phyloP scores from a whole-genome alignment of 257 asterid species.

The Primulina eburnea region DNA sequence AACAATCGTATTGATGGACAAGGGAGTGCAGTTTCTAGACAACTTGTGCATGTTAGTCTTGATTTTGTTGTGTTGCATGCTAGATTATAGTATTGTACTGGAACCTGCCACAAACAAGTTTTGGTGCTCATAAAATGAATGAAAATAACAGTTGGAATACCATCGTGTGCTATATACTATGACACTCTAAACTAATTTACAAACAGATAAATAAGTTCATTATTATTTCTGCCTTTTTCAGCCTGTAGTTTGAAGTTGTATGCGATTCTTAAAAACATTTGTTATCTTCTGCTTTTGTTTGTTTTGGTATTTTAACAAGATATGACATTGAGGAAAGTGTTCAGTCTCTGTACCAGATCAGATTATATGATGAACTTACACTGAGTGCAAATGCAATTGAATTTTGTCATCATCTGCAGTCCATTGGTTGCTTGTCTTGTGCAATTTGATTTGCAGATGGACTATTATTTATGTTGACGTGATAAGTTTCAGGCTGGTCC shows the following conservation, averaged over 20 bases:
- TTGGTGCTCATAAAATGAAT: background rate
- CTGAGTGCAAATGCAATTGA: background rate
- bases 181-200: background rate
- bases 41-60: conserved; percentile 49
- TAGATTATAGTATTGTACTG: background rate
- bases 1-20: conserved; percentile 44
- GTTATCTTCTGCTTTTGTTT: background rate
- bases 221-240: background rate
- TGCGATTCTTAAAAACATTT: background rate
- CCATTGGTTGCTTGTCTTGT: background rate
- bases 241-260: background rate
- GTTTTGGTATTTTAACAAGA: background rate
- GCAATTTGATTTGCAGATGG: background rate
- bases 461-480: conserved; percentile 12
- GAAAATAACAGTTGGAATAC: background rate
- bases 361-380: background rate
- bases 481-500: conserved; percentile 58
- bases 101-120: background rate
- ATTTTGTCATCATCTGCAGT: background rate
- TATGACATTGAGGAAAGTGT: background rate
- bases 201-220: background rate
- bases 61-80: conserved; percentile 14
- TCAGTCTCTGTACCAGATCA: background rate
- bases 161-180: background rate
- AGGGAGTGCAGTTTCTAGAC: conserved; percentile 36